These are phyloP conservation scores for Mycosphaerella arachidis DNA, from an alignment of 2,329 filamentous ascomycete genomes.

Conservation along the genomic window DNA sequence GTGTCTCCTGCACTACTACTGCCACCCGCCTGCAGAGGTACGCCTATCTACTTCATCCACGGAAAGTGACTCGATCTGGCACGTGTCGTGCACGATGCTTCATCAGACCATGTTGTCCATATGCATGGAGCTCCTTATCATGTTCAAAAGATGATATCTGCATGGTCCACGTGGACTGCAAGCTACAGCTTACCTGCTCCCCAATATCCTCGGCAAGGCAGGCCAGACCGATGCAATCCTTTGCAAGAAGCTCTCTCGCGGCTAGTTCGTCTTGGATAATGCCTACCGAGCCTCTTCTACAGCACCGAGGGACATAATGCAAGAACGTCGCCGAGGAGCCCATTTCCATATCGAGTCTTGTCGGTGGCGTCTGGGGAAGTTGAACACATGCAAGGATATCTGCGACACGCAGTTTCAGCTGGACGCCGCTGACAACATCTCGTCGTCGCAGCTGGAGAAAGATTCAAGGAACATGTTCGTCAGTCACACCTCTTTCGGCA, in stretches of 20 bases:
- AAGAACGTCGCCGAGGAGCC: no score
- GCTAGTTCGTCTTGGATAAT: no score
- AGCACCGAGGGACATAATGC: no score
- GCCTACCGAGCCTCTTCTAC: no score
- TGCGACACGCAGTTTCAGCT: conserved; percentile 3
- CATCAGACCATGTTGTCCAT: neutral
- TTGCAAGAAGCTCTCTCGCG: neutral
- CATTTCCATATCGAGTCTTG: no score
- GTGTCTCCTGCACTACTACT: neutral
- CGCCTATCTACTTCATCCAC: neutral
- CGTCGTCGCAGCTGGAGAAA: neutral
- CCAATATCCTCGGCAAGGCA: no score
- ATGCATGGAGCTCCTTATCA: neutral
- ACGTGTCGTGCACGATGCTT: neutral
- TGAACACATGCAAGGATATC: neutral
- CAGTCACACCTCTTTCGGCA: neutral
- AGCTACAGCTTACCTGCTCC: neutral
- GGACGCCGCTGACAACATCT: conserved; percentile 3
- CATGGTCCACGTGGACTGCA: neutral
- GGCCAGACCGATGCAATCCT: neutral
- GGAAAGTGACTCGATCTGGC: neutral
- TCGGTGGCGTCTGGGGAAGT: neutral
- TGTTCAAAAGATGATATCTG: neutral
- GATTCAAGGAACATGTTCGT: neutral
- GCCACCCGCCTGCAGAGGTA: no score